A percentile compares a stretch with the other conserved stretches of the same genome.
Conservation (phyloP, 2,329 filamentous ascomycete species). For the Pseudovirgaria hyperparasitica region DNA sequence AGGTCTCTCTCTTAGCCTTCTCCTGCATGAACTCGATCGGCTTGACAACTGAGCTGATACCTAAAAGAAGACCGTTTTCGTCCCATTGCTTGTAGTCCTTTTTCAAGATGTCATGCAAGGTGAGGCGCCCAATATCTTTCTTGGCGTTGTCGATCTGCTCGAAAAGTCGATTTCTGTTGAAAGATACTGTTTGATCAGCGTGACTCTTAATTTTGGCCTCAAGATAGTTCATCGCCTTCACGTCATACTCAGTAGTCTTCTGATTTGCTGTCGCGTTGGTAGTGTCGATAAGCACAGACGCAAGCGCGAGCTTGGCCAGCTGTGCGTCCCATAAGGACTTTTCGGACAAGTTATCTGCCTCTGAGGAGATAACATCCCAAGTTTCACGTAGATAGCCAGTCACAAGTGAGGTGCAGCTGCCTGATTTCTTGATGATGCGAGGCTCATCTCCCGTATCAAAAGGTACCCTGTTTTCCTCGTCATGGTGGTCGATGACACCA, state of each 20-base stretch:
- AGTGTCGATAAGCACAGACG: conserved; percentile 63
- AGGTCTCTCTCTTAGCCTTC: conserved; percentile 35
- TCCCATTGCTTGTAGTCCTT: conserved; percentile 82
- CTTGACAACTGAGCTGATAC: conserved; percentile 55
- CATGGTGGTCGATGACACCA: conserved; percentile 69
- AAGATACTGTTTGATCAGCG: conserved; percentile 26
- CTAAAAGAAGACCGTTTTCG: conserved; percentile 40
- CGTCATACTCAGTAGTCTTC: conserved; percentile 55
- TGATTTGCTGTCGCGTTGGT: conserved; percentile 43
- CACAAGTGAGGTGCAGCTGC: conserved; percentile 63
- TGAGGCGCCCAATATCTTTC: conserved; percentile 49
- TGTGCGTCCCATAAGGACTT: conserved; percentile 39
- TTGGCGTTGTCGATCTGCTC: conserved; percentile 50
- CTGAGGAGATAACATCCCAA: conserved; percentile 42
- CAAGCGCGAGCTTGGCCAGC: conserved; percentile 55
- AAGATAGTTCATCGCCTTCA: conserved; percentile 44
- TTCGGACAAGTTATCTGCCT: conserved; percentile 20
- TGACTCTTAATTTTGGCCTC: conserved; percentile 38
- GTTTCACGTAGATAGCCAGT: conserved; percentile 42
- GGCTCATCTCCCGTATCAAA: conserved; percentile 35
- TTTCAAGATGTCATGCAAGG: conserved; percentile 53
- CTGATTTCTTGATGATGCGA: conserved; percentile 51
- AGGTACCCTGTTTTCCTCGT: conserved; percentile 50
- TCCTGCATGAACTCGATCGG: conserved; percentile 46
- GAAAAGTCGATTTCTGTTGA: conserved; percentile 45